Percentiles rank a stretch among this genome's conserved stretches.
Conservation (phyloP, 1,284 basidiomycete genomes). For the Phellinidium pouzarii region DNA sequence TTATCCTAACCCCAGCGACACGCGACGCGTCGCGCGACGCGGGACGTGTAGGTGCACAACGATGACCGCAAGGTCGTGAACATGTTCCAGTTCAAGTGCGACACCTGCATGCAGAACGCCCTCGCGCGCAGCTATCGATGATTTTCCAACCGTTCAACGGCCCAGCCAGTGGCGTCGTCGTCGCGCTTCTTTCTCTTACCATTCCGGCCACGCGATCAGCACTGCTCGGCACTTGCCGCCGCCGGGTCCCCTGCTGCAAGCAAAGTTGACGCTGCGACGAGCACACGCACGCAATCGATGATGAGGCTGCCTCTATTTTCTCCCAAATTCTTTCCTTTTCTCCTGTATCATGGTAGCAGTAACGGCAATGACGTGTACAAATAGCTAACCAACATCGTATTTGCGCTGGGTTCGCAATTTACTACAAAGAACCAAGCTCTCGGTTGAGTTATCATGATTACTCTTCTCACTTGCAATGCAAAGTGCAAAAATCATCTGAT, state of each 20-base stretch:
- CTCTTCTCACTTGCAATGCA: too few species aligned
- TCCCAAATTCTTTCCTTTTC: not conserved
- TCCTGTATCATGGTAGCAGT: constrained; percentile 2
- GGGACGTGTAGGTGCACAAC: constrained; percentile 29
- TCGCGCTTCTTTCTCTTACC: too few species aligned
- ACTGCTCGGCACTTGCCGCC: too few species aligned
- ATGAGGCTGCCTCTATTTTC: not conserved
- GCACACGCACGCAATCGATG: not conserved
- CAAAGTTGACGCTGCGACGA: not conserved
- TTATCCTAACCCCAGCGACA: not conserved
- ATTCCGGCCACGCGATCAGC: too few species aligned
- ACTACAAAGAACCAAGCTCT: too few species aligned
- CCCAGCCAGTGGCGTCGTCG: not conserved
- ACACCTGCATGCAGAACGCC: constrained; percentile 33
- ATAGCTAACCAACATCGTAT: too few species aligned
- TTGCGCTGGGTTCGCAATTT: not conserved
- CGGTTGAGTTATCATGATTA: too few species aligned
- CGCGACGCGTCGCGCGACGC: not conserved
- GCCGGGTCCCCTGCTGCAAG: too few species aligned
- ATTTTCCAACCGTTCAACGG: constrained; percentile 8
- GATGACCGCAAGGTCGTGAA: constrained; percentile 41
- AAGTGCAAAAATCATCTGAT: too few species aligned
- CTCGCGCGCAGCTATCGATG: constrained; percentile 27
- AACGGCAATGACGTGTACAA: constrained; percentile 4
- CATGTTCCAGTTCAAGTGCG: constrained; percentile 45